Evolutionary conservation across 345 rosid genomes (phyloP), one percentile per base, ranked within the genome.

Genomic region (Arabis hirsuta): DNA sequence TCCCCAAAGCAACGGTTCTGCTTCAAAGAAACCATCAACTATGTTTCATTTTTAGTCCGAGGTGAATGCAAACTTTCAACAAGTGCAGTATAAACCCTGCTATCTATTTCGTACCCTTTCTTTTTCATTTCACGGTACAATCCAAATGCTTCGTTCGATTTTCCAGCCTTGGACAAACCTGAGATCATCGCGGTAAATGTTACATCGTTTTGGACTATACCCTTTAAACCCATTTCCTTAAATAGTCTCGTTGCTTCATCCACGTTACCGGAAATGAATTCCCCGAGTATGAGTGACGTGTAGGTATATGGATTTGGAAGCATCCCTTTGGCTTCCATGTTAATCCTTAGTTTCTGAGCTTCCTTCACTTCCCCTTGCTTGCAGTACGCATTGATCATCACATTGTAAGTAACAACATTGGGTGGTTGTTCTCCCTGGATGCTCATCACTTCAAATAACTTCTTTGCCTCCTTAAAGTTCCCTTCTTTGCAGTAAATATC

Each of bases 401-500:
- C 82, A 80, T 89, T 91, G 72, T 83, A 94, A 0, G 95, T 84
- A 41, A 85, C 12, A 36, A 61, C 69, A 71, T 76, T 85, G 5
- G 92, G 97, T 65, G 62, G 70, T 43, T 78, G 77, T 67, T 32
- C 78, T 53, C 88, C 88, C 74, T 73, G 83, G 48, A 55, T 72
- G 59, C 81, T 70, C 95, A 91, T 89, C 47, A 85, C 90, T 54
- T 19, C 19, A 78, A 91, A 83, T 8, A 89, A 67, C 69, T 82
- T 81, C 65, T 84, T 82, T 43, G 95, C 97, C 79, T 86, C 97
- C 73, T 71, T 84, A 67, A 91, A 16, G 77, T 89, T 88, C 52
- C 95, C 95, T 80, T 94, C 91, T 74, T 86, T 91, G 82, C 92
- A 85, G 72, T 80, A 83, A 68, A 94, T 85, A 79, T 82, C 81